Conservation (phyloP, 2,329 filamentous ascomycete genomes). For the Pseudogymnoascus sp. region DNA sequence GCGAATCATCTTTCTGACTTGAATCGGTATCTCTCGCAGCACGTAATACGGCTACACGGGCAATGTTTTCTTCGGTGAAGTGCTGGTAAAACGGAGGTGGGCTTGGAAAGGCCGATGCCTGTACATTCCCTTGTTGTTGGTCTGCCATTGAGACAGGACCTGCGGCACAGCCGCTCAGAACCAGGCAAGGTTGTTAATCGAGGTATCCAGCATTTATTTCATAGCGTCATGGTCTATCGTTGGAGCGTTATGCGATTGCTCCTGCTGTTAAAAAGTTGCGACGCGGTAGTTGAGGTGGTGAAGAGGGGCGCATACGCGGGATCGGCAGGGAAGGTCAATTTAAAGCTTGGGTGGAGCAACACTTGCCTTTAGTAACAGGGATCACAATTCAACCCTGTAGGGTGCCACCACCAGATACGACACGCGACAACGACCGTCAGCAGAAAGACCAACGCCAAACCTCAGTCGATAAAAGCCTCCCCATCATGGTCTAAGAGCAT, state of each 20-base stretch:
- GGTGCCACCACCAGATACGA: neutral
- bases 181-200: neutral
- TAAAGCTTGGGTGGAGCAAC: constrained; percentile 6
- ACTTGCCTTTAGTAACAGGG: neutral
- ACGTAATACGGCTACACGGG: constrained; percentile 47
- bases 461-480: neutral
- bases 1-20: neutral
- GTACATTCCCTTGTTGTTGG: constrained; percentile 35
- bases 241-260: neutral
- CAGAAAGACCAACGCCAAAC: neutral
- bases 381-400: neutral
- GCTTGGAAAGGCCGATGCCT: constrained; percentile 65
- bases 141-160: constrained; percentile 49
- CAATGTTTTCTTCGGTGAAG: constrained; percentile 71
- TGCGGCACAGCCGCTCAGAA: constrained; percentile 7
- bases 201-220: neutral
- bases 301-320: neutral
- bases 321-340: constrained; percentile 1
- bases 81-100: constrained; percentile 86
- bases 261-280: neutral
- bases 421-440: neutral
- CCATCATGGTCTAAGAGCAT: neutral
- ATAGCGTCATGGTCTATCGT: neutral
- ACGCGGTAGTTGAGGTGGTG: neutral
- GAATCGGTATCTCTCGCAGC: constrained; percentile 19